Evolutionary conservation across 345 rosid species (phyloP), one percentile per base, ranked within the genome.

Genomic region (Abelmoschus esculentus): DNA sequence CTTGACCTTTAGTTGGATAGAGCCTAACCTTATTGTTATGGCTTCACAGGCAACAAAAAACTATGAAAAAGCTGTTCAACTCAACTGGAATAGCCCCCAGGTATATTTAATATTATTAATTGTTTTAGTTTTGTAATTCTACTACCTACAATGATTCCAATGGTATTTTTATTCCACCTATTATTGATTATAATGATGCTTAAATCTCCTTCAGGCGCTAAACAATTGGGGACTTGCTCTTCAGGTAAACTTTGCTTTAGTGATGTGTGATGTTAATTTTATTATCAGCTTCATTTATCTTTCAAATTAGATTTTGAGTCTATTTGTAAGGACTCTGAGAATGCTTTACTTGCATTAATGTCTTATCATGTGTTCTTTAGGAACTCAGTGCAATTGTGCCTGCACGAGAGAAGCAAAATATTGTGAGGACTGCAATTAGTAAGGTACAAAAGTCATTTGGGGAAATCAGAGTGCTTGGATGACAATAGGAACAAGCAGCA

Each of bases 51-150:
- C 99, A 9, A 90, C 96, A 54, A 85, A 82, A 68, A 96, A 96
- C 81, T 92, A 96, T 84, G 98, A 87, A 82, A 90, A 86, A 73
- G 99, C 99, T 47, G 97, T 96, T 73, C 88, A 90, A 76, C 98
- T 96, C 57, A 90, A 92, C 74, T 92, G 99, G 99, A 95, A 92
- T 14, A 96, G 98, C 83, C 97, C 98, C 70, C 98, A 92, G 97
- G 97, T 89, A 75, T 78, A 47, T 70, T 54, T 22, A 15, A 34
- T 12, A 46, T 34, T 34, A 38, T 67, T 75, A 5, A 67, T 75
- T 57, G 38, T 7, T 57, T 56, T 22, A 68, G 67, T 47, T 3
- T 52, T 42, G 42, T 68, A 40, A 38, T 65, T 81, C 58, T 73
- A 63, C 50, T 49, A 42, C 7, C 71, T 26, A 14, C 40, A 77